These are phyloP conservation scores for Trichomonas gallinae DNA, from an alignment of 208 protist species.

Conservation along the genomic window DNA sequence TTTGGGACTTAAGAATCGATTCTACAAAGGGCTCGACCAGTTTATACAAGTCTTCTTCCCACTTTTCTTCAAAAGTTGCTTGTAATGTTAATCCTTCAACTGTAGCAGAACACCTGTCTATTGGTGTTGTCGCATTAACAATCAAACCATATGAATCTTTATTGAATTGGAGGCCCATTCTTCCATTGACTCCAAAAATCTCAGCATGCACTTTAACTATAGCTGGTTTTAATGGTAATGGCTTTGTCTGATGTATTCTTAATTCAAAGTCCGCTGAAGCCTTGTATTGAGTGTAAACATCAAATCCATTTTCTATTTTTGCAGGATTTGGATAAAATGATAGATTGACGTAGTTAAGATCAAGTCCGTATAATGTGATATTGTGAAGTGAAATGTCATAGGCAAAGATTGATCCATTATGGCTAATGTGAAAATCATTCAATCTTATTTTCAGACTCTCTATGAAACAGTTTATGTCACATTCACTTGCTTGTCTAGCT, in stretches of 20 bases:
- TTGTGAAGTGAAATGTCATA: neutral
- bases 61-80: neutral
- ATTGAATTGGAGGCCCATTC: neutral
- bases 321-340: neutral
- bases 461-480: no score
- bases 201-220: neutral
- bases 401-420: no score
- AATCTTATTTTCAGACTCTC: no score
- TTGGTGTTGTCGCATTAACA: neutral
- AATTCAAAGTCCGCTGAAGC: neutral
- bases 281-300: neutral
- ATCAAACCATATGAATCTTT: neutral
- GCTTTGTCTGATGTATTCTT: neutral
- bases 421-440: no score
- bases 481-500: no score
- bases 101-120: neutral
- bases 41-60: neutral
- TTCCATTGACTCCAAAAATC: neutral
- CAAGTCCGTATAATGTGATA: neutral
- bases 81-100: neutral
- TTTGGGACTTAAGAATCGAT: neutral
- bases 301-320: neutral
- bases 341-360: neutral
- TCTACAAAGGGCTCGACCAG: neutral
- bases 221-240: neutral